Base-by-base conservation (phyloP, 345 rosid species). In the Angophora floribunda region DNA sequence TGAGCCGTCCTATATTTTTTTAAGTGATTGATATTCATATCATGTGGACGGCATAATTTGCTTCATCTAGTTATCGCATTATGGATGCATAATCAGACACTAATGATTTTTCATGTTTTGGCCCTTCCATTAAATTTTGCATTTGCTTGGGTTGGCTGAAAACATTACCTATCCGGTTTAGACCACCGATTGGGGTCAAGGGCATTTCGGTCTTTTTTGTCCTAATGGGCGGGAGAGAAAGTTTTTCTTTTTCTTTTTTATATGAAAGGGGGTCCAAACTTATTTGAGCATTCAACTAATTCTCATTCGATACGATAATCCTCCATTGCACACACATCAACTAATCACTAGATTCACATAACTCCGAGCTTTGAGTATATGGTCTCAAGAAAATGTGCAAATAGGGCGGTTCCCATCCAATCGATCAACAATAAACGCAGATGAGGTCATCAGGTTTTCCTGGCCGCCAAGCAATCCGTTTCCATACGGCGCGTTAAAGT, bases 401-500 rank as follows among this genome's bases (percentile, higher is more conserved):
- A 2, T 26, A 59, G 1, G 7, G 28, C 26, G 30, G 65, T 59
- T 59, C 30, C 1, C 24, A 59, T 9, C 65, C 14, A 28, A 10
- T 59, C 15, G 15, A 59, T 26, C 14, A 5, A 0, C 65, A 6
- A 59, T 26, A 0, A 59, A 6, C 0, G 6, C 28, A 59, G 30
- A 0, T 26, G 65, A 59, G 15, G 65, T 59, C 28, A 26, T 59
- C 88, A 88, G 86, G 85, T 88, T 14, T 95, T 94, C 75, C 85
- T 95, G 86, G 88, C 92, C 86, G 85, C 89, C 87, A 92, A 89
- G 87, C 87, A 90, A 89, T 87, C 92, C 55, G 92, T 93, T 93
- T 93, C 52, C 26, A 90, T 92, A 13, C 88, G 63, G 67, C 89
- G 93, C 30, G 87, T 94, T 93, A 93, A 90, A 86, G 92, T 94